A percentile compares a stretch with the other conserved stretches of the same genome.
Evolutionary conservation across 164 flowering plant species (phyloP).

Genomic region (Annona squamosa): DNA sequence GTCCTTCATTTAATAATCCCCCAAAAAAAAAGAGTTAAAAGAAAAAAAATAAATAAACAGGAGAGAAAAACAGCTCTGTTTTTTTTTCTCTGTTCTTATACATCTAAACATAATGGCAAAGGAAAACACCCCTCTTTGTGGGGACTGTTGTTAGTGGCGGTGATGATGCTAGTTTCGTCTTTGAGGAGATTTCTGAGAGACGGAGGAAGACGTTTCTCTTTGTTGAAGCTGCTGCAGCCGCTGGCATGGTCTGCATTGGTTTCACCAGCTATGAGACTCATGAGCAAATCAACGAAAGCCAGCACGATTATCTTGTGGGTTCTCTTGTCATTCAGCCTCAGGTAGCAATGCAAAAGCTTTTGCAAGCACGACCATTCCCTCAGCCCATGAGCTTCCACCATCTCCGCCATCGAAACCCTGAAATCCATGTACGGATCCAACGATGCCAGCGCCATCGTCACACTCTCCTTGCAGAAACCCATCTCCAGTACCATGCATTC

Average conservation of each 20-base stretch:
- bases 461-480: conserved; percentile 29
- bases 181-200: background rate
- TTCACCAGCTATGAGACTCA: conserved; percentile 8
- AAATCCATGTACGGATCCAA: conserved; percentile 56
- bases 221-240: background rate
- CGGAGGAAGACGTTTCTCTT: conserved; percentile 2
- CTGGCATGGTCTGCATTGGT: background rate
- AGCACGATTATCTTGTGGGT: conserved; percentile 15
- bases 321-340: conserved; percentile 45
- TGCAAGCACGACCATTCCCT: conserved; percentile 56
- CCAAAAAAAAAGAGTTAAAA: background rate
- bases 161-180: too few species aligned
- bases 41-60: background rate
- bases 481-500: background rate
- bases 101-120: conserved; percentile 9
- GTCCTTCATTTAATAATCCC: background rate
- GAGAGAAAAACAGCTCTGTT: background rate
- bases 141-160: background rate
- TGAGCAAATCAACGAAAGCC: conserved; percentile 18
- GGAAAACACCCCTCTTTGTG: conserved; percentile 5
- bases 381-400: conserved; percentile 58
- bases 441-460: conserved; percentile 50
- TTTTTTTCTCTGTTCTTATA: background rate
- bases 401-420: conserved; percentile 66
- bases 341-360: conserved; percentile 53